A percentile compares a stretch with the other conserved stretches of the same genome.
phyloP scores from a whole-genome alignment of 2,329 filamentous ascomycete genomes.

The Keithomyces neogunnii region DNA sequence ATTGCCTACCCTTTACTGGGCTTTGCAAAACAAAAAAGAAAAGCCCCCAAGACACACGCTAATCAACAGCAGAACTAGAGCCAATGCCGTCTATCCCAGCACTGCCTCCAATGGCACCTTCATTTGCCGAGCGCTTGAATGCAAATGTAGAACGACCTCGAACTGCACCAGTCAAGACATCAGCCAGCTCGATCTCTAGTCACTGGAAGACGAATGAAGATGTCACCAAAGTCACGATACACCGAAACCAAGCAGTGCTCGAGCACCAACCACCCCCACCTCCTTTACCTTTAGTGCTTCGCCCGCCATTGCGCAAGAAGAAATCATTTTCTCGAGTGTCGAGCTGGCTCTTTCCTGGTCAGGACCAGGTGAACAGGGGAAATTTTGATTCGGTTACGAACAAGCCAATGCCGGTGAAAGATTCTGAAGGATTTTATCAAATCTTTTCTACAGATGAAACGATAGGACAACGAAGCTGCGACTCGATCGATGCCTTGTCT shows the following conservation, averaged over 20 bases:
- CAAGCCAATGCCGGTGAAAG: conserved; percentile 40
- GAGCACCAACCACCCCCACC: conserved; percentile 37
- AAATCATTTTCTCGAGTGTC: conserved; percentile 58
- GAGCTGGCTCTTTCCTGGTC: conserved; percentile 45
- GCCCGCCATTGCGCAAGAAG: conserved; percentile 56
- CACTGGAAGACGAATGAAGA: conserved; percentile 14
- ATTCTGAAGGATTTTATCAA: conserved; percentile 50
- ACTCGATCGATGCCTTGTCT: conserved; percentile 38
- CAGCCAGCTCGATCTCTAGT: conserved; percentile 19
- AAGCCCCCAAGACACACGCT: background rate
- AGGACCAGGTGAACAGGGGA: conserved; percentile 27
- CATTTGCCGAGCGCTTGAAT: conserved; percentile 48
- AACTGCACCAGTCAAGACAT: conserved; percentile 25
- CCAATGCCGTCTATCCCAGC: conserved; percentile 49
- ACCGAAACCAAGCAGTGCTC: conserved; percentile 12
- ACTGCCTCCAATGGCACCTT: conserved; percentile 46
- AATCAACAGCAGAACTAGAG: conserved; percentile 29
- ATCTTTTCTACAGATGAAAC: conserved; percentile 32
- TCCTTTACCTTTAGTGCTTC: conserved; percentile 48
- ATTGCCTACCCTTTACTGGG: background rate
- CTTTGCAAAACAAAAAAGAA: background rate
- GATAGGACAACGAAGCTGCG: conserved; percentile 29
- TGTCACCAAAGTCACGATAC: background rate
- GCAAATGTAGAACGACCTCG: conserved; percentile 31
- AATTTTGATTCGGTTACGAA: conserved; percentile 47